Evolutionary conservation across 352 stramenopile species (phyloP).

Genomic region (Phytophthora fragariae): DNA sequence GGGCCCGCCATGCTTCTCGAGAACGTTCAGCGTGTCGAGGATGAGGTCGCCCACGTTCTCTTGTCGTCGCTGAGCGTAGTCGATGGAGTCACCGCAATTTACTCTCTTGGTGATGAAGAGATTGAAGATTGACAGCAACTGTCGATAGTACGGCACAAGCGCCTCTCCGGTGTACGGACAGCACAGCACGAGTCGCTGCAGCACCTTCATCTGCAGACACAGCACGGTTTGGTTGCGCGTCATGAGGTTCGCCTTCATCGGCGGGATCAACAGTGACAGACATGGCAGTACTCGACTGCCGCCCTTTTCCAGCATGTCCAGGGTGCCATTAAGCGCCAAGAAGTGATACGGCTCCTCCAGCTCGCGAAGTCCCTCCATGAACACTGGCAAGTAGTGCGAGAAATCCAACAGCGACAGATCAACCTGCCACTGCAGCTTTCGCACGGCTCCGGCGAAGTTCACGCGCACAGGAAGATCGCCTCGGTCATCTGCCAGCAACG

Average conservation of each 20-base stretch:
- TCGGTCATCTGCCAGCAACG: conserved; percentile 58
- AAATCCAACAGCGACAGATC: conserved; percentile 83
- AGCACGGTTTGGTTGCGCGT: conserved; percentile 78
- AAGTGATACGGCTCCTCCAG: conserved; percentile 88
- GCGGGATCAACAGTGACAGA: conserved; percentile 57
- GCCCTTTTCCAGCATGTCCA: conserved; percentile 86
- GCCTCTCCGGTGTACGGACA: conserved; percentile 87
- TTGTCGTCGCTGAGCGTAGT: conserved; percentile 91
- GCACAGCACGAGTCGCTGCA: conserved; percentile 74
- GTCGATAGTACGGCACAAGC: conserved; percentile 93
- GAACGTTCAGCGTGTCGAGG: conserved; percentile 89
- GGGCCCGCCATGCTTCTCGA: conserved; percentile 85
- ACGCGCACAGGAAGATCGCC: conserved; percentile 77
- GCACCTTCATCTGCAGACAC: conserved; percentile 80
- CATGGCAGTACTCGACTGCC: conserved; percentile 68
- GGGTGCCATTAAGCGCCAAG: conserved; percentile 74
- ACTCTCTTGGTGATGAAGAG: conserved; percentile 91
- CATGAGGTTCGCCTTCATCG: conserved; percentile 91
- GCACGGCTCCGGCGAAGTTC: conserved; percentile 77
- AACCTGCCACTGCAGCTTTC: conserved; percentile 78
- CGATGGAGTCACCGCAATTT: conserved; percentile 95
- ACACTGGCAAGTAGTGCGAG: conserved; percentile 90
- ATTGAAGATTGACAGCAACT: conserved; percentile 93
- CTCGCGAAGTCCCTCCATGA: conserved; percentile 93
- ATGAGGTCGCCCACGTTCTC: conserved; percentile 92